Base-by-base conservation (phyloP, 1,139 yeast species). In the Blastobotrys illinoisensis region DNA sequence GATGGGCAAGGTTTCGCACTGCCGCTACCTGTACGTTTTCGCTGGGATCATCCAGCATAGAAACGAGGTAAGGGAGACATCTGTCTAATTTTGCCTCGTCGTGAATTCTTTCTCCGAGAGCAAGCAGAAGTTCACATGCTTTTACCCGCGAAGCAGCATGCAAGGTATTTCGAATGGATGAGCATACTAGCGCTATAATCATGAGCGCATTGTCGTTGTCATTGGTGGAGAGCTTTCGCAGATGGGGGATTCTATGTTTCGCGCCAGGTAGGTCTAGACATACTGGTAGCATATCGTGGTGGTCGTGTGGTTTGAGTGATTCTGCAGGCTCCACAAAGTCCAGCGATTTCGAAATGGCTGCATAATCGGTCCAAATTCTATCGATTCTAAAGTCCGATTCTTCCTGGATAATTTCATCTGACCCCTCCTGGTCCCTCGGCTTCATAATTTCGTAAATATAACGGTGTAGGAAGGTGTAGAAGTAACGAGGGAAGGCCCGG, bases 21-120 rank as follows among this genome's bases (percentile, higher is more conserved):
- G 77, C 76, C 1, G 72, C 67, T 2, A 66, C 78, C 49, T 85
- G 87, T 1, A 88, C 93, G 53, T 78, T 77, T 1, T 76, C 76
- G 36, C 78, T 74, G 0, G 77, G 71, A 58, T 81, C 86, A 51
- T 80, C 82, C 18, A 83, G 67, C 56, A 83, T 72, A 7, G 78
- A 67, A 40, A 88, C 79, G 36, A 93, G 70, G 65, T 85, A 88
- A 0, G 99, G 98, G 20, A 93, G 68, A 32, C 93, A 83, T 48
- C 97, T 73, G 67, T 93, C 98, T 48, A 93, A 74, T 65, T 90
- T 91, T 19, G 85, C 85, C 55, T 88, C 96, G 65, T 93, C 98
- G 46, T 81, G 80, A 2, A 89, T 75, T 57, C 83, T 79, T 65
- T 88, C 96, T 0, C 95, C 82, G 14, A 93, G 74, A 0, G 89